Evolutionary conservation across 306 rosid genomes (phyloP).

Genomic region (Glycyrrhiza uralensis): DNA sequence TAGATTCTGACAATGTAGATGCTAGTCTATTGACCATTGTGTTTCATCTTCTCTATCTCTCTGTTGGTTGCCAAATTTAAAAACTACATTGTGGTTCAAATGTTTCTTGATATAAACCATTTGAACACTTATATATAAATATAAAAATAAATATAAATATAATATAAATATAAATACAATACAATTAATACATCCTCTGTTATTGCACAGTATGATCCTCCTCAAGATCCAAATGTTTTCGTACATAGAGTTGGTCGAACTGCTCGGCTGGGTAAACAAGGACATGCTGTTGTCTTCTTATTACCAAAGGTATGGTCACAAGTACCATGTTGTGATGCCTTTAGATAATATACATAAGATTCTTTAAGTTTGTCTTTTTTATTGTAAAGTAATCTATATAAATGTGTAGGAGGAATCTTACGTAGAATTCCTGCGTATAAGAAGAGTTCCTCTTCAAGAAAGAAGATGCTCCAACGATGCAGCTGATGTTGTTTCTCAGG

Average conservation of each 20-base stretch:
- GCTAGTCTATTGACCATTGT: neutral
- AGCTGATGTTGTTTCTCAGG: conserved; percentile 73
- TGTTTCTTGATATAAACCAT: conserved; percentile 12
- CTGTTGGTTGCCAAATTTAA: neutral
- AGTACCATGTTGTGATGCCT: neutral
- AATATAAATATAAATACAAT: no score
- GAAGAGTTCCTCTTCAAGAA: conserved; percentile 77
- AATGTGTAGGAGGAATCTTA: conserved; percentile 76
- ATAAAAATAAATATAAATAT: no score
- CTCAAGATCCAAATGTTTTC: conserved; percentile 93
- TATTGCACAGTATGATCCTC: conserved; percentile 83
- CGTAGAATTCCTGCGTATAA: conserved; percentile 67
- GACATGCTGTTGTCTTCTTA: conserved; percentile 78
- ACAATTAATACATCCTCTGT: neutral
- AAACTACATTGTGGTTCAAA: neutral
- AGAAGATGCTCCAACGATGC: conserved; percentile 55
- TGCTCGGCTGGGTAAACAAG: conserved; percentile 93
- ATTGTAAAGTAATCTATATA: conserved; percentile 6
- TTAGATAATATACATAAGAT: neutral
- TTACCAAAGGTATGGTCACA: conserved; percentile 71
- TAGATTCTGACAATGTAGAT: conserved; percentile 31
- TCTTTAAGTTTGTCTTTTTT: neutral
- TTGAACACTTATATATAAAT: neutral
- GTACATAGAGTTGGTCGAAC: conserved; percentile 96
- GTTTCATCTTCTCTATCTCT: conserved; percentile 19